Conservation (phyloP, 306 rosid genomes). For the Aeschynomene evenia region DNA sequence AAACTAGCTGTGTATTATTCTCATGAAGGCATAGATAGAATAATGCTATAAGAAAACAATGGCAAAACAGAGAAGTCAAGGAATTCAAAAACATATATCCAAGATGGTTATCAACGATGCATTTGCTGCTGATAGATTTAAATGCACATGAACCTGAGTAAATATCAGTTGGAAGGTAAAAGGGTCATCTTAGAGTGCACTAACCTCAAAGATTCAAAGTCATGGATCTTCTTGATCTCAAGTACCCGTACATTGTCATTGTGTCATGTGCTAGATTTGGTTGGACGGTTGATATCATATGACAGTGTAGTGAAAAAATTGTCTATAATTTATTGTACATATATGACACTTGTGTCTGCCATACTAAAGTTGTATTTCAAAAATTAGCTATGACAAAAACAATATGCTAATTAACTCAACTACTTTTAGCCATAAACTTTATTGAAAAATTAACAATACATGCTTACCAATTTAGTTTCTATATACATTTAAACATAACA, state of each 20-base stretch:
- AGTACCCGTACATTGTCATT: neutral
- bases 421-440: neutral
- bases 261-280: no score
- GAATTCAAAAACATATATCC: no score
- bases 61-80: no score
- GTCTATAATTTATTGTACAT: no score
- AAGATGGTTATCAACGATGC: neutral
- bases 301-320: no score
- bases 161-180: neutral
- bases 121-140: neutral
- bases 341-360: no score
- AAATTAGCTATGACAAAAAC: neutral
- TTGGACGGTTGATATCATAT: no score
- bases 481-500: neutral
- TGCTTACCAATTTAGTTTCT: neutral
- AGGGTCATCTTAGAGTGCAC: neutral
- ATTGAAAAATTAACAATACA: neutral
- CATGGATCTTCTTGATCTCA: neutral
- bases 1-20: no score
- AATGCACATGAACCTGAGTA: neutral
- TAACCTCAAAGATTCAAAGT: neutral
- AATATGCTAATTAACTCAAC: neutral
- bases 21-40: no score
- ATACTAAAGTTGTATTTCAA: neutral
- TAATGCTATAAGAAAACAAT: no score